phyloP scores from a whole-genome alignment of 1,139 yeast species.

The Taphrina deformans region DNA sequence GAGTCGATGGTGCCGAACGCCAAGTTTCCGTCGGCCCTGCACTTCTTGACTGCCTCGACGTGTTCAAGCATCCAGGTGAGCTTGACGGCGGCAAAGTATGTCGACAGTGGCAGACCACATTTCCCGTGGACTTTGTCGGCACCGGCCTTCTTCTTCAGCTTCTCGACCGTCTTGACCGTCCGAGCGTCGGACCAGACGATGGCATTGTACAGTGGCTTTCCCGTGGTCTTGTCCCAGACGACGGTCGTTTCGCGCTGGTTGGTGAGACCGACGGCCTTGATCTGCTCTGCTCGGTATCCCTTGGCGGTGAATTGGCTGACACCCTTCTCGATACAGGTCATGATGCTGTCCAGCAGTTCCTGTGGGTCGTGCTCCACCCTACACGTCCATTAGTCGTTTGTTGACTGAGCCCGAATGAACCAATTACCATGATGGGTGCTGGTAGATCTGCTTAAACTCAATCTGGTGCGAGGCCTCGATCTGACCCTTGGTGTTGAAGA shows the following conservation, averaged over 20 bases:
- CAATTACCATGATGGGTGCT: constrained; percentile 46
- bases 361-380: constrained; percentile 96
- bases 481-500: constrained; percentile 69
- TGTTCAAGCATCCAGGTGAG: constrained; percentile 87
- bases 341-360: constrained; percentile 75
- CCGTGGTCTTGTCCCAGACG: constrained; percentile 83
- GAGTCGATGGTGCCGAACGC: constrained; percentile 95
- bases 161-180: constrained; percentile 70
- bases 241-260: constrained; percentile 95
- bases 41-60: constrained; percentile 63
- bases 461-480: constrained; percentile 87
- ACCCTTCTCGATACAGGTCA: constrained; percentile 46
- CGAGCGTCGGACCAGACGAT: constrained; percentile 97
- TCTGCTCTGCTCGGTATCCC: constrained; percentile 43
- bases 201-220: constrained; percentile 79
- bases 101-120: constrained; percentile 85
- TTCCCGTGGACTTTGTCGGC: constrained; percentile 63
- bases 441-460: constrained; percentile 55
- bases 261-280: constrained; percentile 60
- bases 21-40: constrained; percentile 72
- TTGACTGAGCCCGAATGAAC: neutral
- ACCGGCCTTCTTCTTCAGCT: constrained; percentile 59
- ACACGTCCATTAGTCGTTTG: neutral
- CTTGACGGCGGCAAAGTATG: constrained; percentile 90
- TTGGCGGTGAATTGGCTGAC: constrained; percentile 44